A percentile compares a stretch with the other conserved stretches of the same genome.
Evolutionary conservation across 257 asterid genomes (phyloP).

Genomic region (Linderniella brevidens): DNA sequence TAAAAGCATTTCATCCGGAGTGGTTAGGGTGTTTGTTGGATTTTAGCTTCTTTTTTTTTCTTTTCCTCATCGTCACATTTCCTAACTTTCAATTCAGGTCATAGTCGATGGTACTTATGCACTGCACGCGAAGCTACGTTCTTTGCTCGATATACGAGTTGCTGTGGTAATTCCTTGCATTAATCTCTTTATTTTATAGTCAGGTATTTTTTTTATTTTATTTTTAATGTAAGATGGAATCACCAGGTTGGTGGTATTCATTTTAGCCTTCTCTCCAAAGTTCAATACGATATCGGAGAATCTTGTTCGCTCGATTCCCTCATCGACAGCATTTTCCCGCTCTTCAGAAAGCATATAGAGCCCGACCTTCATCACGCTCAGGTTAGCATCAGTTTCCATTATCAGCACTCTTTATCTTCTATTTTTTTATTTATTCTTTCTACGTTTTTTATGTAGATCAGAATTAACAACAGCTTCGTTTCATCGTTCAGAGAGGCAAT

Average conservation of each 20-base stretch:
- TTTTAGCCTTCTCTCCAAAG: slow-evolving; percentile 98
- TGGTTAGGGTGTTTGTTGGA: slow-evolving; percentile 38
- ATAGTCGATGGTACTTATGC: slow-evolving; percentile 97
- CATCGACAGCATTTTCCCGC: slow-evolving; percentile 98
- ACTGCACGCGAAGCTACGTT: slow-evolving; percentile 76
- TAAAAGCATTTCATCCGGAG: slow-evolving; percentile 60
- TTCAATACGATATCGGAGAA: slow-evolving; percentile 94
- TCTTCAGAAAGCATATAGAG: slow-evolving; percentile 89
- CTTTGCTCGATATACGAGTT: slow-evolving; percentile 93
- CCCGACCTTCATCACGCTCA: slow-evolving; percentile 99
- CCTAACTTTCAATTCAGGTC: slow-evolving; percentile 31
- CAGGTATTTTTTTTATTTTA: slow-evolving; percentile 12
- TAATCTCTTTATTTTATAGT: background rate
- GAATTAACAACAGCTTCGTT: slow-evolving; percentile 96
- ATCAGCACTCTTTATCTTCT: slow-evolving; percentile 11
- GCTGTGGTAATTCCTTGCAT: slow-evolving; percentile 62
- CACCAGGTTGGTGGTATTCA: slow-evolving; percentile 98
- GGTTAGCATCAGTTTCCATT: slow-evolving; percentile 28
- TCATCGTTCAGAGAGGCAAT: slow-evolving; percentile 99
- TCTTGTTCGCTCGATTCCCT: slow-evolving; percentile 94
- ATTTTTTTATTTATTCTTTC: slow-evolving; percentile 21
- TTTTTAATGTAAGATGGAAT: slow-evolving; percentile 9
- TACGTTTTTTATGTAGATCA: slow-evolving; percentile 61
- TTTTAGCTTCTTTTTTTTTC: slow-evolving; percentile 1
- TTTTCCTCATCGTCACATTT: slow-evolving; percentile 10